A percentile compares a stretch with the other conserved stretches of the same genome.
Conservation (phyloP, 192 early-diverging fungal species). For the Paraglomus occultum region DNA sequence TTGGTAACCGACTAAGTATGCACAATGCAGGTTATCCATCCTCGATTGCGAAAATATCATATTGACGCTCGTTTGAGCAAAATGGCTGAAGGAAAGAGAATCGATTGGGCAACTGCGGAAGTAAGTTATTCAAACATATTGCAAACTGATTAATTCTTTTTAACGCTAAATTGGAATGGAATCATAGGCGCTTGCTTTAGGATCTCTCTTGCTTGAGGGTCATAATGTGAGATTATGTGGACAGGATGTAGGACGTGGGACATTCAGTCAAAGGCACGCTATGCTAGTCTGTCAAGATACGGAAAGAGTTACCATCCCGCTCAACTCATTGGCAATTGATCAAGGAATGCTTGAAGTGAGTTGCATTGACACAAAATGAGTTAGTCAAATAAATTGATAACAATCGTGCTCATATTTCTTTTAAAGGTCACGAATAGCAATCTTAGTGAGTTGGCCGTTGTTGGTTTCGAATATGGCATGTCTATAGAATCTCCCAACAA, state of each 20-base stretch:
- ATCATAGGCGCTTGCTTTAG: constrained; percentile 71
- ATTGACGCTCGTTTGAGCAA: constrained; percentile 77
- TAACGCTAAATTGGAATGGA: too few relatives aligned
- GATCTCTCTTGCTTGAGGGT: constrained; percentile 79
- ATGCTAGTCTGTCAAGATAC: constrained; percentile 95
- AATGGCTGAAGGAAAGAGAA: constrained; percentile 58
- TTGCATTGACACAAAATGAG: neutral
- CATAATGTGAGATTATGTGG: constrained; percentile 92
- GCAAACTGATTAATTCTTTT: neutral
- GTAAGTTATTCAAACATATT: constrained; percentile 23
- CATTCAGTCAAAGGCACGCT: constrained; percentile 95
- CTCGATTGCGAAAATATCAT: constrained; percentile 87
- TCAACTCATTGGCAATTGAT: constrained; percentile 61
- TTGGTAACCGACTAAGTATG: neutral
- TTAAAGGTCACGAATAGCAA: constrained; percentile 90
- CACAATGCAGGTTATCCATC: constrained; percentile 56
- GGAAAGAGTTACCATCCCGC: constrained; percentile 80
- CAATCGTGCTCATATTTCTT: constrained; percentile 23
- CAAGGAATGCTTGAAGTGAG: constrained; percentile 43
- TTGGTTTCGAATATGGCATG: constrained; percentile 95
- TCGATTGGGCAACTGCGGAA: constrained; percentile 98
- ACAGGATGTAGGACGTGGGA: constrained; percentile 97
- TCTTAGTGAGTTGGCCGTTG: constrained; percentile 91
- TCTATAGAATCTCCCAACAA: constrained; percentile 85
- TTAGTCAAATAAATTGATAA: neutral